These are phyloP conservation scores for Fusarium gaditjirri DNA, from an alignment of 2,329 filamentous ascomycete species.

Conservation along the genomic window DNA sequence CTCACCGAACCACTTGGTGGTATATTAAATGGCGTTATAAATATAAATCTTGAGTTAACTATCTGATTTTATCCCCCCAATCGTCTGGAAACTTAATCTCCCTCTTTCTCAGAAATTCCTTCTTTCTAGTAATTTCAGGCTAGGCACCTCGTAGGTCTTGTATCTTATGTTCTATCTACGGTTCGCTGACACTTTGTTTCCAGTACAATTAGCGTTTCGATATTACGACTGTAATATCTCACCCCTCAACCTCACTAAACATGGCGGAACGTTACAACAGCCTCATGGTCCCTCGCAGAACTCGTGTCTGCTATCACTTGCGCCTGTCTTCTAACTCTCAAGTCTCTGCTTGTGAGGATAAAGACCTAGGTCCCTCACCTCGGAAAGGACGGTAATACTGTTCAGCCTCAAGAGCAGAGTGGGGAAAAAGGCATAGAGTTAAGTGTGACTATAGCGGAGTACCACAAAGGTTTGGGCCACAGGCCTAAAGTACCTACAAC, in stretches of 20 bases:
- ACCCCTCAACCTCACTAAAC: constrained; percentile 5
- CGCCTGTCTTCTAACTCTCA: constrained; percentile 28
- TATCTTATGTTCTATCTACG: fast-evolving
- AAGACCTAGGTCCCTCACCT: neutral
- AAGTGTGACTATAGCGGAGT: no score
- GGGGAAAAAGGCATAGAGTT: neutral
- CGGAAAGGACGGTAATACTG: neutral
- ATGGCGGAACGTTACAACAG: constrained; percentile 29
- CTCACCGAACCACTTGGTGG: neutral
- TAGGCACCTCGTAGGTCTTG: constrained; percentile 26
- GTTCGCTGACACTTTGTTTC: fast-evolving
- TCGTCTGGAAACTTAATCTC: constrained; percentile 19
- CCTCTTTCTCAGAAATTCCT: constrained; percentile 14
- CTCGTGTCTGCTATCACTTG: constrained; percentile 28
- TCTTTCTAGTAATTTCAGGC: constrained; percentile 21
- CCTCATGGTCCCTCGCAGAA: constrained; percentile 28
- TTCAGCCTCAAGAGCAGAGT: neutral
- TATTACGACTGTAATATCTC: constrained; percentile 32
- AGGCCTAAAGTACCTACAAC: no score
- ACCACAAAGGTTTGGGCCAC: no score
- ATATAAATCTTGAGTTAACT: constrained; percentile 21
- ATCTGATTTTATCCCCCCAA: constrained; percentile 20
- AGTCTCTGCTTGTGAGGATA: neutral
- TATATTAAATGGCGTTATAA: constrained; percentile 12
- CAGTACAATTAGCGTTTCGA: constrained; percentile 19